phyloP scores from a whole-genome alignment of 164 flowering plant species.

The Dillenia suffruticosa region DNA sequence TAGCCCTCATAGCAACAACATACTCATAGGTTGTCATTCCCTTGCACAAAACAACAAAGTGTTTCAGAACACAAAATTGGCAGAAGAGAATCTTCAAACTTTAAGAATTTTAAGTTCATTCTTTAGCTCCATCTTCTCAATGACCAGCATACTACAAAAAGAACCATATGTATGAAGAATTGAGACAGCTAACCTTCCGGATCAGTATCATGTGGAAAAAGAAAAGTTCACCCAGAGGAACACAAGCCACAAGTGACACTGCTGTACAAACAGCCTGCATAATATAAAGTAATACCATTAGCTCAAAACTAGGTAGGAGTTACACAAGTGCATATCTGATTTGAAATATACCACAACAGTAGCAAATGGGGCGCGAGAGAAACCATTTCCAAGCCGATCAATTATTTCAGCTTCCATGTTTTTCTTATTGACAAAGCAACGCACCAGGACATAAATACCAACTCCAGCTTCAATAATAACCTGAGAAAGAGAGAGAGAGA shows the following conservation, averaged over 20 bases:
- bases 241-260: conserved; percentile 83
- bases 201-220: conserved; percentile 94
- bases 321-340: neutral
- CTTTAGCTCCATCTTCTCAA: no score
- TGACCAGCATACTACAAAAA: no score
- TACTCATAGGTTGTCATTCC: conserved; percentile 97
- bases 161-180: neutral
- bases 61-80: no score
- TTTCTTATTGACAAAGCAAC: conserved; percentile 72
- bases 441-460: conserved; percentile 86
- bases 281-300: conserved; percentile 3
- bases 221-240: conserved; percentile 92
- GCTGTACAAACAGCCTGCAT: conserved; percentile 74
- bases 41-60: conserved; percentile 21
- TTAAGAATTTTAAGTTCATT: no score
- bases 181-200: conserved; percentile 56
- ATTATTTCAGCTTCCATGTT: conserved; percentile 71
- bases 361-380: conserved; percentile 88
- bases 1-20: conserved; percentile 93
- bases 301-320: neutral
- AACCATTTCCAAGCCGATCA: conserved; percentile 91
- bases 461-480: conserved; percentile 83
- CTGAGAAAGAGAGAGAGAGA: conserved; percentile 33
- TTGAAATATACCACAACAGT: conserved; percentile 74
- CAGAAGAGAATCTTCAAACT: no score